These are phyloP conservation scores for Neurospora tetraspora DNA, from an alignment of 495 filamentous ascomycete genomes.

Conservation along the genomic window DNA sequence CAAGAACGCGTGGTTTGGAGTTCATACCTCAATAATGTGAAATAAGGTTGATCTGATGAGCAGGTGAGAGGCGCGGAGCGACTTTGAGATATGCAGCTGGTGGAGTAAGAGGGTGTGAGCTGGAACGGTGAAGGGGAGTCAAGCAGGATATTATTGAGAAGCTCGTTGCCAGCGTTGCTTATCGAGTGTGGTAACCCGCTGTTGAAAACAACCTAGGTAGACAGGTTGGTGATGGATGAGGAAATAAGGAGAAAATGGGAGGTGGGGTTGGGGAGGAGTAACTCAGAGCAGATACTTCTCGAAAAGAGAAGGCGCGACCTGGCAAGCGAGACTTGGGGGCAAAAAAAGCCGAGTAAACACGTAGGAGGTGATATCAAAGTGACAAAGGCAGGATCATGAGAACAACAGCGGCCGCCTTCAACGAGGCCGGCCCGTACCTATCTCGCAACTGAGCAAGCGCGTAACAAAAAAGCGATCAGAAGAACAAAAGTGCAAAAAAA, in stretches of 20 bases:
- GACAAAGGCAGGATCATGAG: not conserved
- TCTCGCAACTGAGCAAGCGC: not conserved
- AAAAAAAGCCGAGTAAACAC: too few species aligned
- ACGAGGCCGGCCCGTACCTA: not conserved
- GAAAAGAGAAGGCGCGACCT: not conserved
- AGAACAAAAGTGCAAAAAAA: too few species aligned
- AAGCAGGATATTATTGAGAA: not conserved
- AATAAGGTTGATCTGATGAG: not conserved
- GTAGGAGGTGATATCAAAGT: not conserved
- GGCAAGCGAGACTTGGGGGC: not conserved
- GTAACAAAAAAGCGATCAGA: too few species aligned
- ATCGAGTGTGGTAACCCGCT: not conserved
- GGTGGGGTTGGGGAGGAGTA: not conserved
- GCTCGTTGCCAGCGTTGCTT: not conserved
- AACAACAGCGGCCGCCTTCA: not conserved
- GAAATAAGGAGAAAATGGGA: not conserved
- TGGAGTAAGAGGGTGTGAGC: not conserved
- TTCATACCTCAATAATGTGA: not conserved
- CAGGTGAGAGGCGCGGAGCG: not conserved
- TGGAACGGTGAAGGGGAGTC: not conserved
- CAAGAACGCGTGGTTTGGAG: not conserved
- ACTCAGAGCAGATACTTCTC: not conserved
- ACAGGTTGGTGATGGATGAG: not conserved
- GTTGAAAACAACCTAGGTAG: not conserved
- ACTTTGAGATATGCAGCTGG: not conserved